Conservation (phyloP, 2,329 filamentous ascomycete genomes). For the Diplodia mutila region DNA sequence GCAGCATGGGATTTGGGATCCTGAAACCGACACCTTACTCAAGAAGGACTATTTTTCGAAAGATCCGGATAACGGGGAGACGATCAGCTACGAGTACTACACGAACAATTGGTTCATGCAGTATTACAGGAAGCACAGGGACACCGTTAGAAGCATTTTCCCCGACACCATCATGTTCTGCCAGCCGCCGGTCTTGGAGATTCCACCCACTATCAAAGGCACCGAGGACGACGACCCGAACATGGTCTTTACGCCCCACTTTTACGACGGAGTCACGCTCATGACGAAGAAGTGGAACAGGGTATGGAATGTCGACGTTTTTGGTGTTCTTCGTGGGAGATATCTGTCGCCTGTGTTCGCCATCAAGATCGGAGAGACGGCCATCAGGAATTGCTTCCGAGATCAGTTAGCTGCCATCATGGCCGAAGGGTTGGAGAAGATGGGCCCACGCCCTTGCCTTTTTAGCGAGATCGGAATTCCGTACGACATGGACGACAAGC, state of each 20-base stretch:
- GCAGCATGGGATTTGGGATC: conserved; percentile 95
- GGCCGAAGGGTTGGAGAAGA: conserved; percentile 84
- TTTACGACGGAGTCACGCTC: conserved; percentile 93
- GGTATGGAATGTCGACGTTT: conserved; percentile 94
- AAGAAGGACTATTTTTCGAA: conserved; percentile 87
- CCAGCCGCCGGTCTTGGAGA: conserved; percentile 88
- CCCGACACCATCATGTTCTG: conserved; percentile 84
- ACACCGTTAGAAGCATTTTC: conserved; percentile 75
- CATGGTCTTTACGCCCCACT: conserved; percentile 93
- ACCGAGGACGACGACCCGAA: conserved; percentile 86
- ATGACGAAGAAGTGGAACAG: conserved; percentile 99
- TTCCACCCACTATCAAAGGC: conserved; percentile 85
- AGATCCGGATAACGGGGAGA: conserved; percentile 72
- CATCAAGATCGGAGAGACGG: conserved; percentile 88
- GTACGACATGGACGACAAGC: conserved; percentile 97
- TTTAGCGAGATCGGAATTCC: conserved; percentile 97
- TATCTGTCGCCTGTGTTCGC: conserved; percentile 90
- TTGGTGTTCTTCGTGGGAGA: conserved; percentile 85
- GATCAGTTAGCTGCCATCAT: conserved; percentile 83
- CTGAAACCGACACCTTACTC: conserved; percentile 72
- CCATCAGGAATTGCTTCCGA: conserved; percentile 89
- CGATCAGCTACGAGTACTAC: conserved; percentile 80
- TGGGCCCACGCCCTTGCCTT: conserved; percentile 85
- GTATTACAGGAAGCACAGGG: conserved; percentile 76
- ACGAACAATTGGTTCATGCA: conserved; percentile 91